Conservation (phyloP, 345 rosid genomes). For the Ailanthus altissimus region DNA sequence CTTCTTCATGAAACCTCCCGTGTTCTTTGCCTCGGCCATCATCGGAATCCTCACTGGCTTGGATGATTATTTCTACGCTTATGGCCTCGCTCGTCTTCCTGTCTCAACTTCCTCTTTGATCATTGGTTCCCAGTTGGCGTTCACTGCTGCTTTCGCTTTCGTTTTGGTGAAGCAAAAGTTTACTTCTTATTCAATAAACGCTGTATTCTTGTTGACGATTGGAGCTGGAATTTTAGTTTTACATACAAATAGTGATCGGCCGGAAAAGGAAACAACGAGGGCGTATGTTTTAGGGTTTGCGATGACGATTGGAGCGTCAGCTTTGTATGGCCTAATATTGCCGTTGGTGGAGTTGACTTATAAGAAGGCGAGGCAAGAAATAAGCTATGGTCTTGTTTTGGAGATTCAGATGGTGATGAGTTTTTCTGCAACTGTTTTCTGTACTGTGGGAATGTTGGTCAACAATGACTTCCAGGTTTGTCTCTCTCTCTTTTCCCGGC, state of each 20-base stretch:
- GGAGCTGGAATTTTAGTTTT: slow-evolving; percentile 69
- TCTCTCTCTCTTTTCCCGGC: slow-evolving; percentile 10
- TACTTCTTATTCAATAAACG: slow-evolving; percentile 57
- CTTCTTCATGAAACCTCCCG: slow-evolving; percentile 39
- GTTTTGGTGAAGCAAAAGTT: slow-evolving; percentile 69
- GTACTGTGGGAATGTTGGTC: slow-evolving; percentile 59
- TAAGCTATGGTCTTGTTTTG: slow-evolving; percentile 70
- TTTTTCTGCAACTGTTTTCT: slow-evolving; percentile 55
- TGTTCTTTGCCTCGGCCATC: slow-evolving; percentile 39
- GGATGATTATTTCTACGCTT: slow-evolving; percentile 67
- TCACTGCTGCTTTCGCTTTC: slow-evolving; percentile 68
- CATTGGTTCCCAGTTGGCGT: slow-evolving; percentile 64
- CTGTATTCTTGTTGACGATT: slow-evolving; percentile 60
- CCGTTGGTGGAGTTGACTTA: slow-evolving; percentile 69
- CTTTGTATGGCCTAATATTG: slow-evolving; percentile 58
- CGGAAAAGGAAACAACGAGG: slow-evolving; percentile 40
- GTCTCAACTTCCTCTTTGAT: too few relatives aligned
- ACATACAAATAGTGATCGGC: slow-evolving; percentile 53
- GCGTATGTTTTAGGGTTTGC: slow-evolving; percentile 55
- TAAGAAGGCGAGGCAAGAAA: slow-evolving; percentile 54
- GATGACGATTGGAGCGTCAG: slow-evolving; percentile 62
- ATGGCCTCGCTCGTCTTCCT: slow-evolving; percentile 65
- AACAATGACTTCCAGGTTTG: slow-evolving; percentile 74
- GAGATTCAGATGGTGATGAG: slow-evolving; percentile 69
- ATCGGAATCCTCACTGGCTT: slow-evolving; percentile 64